Evolutionary conservation across 352 stramenopile species (phyloP).

Genomic region (Phytophthora pisi): DNA sequence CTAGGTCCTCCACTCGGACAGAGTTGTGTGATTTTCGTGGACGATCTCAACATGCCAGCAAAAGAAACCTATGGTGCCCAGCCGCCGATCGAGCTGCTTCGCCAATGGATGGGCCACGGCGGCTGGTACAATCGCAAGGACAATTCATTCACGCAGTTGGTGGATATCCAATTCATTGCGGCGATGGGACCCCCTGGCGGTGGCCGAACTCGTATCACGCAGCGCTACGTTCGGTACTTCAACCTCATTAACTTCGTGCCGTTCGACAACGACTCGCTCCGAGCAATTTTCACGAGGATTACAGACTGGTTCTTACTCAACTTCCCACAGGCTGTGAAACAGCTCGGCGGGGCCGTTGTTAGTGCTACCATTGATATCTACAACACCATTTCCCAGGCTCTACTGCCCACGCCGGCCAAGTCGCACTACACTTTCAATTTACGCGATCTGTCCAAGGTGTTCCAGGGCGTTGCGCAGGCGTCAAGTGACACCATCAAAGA

Average conservation of each 20-base stretch:
- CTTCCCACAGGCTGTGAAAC: slow-evolving; percentile 86
- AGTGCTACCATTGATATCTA: slow-evolving; percentile 93
- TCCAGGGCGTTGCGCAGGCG: slow-evolving; percentile 90
- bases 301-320: slow-evolving; percentile 90
- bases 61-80: slow-evolving; percentile 95
- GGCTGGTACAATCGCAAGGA: slow-evolving; percentile 96
- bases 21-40: slow-evolving; percentile 93
- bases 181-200: slow-evolving; percentile 93
- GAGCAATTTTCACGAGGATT: slow-evolving; percentile 90
- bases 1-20: slow-evolving; percentile 90
- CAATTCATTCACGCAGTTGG: slow-evolving; percentile 92
- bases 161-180: slow-evolving; percentile 93
- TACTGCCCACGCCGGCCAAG: slow-evolving; percentile 94
- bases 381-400: slow-evolving; percentile 86
- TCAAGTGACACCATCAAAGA: slow-evolving; percentile 82
- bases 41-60: slow-evolving; percentile 95
- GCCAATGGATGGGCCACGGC: slow-evolving; percentile 94
- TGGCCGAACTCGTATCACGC: slow-evolving; percentile 91
- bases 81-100: slow-evolving; percentile 92
- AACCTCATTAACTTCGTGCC: slow-evolving; percentile 94
- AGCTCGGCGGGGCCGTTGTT: slow-evolving; percentile 72
- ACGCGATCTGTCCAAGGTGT: slow-evolving; percentile 93
- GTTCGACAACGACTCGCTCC: slow-evolving; percentile 89
- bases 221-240: slow-evolving; percentile 93
- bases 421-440: slow-evolving; percentile 96